Base-by-base conservation (phyloP, 2,329 filamentous ascomycete species). In the Paraphaeosphaeria minitans region DNA sequence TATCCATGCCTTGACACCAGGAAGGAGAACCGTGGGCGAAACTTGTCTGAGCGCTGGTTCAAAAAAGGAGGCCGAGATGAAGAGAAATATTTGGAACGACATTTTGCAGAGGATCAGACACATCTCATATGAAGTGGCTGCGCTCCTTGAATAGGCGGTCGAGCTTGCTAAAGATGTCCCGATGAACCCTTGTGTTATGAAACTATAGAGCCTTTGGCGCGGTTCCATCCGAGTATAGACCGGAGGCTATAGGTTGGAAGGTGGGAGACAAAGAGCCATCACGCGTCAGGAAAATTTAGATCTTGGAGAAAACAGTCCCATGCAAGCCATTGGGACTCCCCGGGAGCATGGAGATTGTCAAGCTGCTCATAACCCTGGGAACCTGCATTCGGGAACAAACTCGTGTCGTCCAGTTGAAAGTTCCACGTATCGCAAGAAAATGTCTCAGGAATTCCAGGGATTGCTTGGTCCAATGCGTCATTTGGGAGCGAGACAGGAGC, bases 71-170 rank as follows among this genome's bases (percentile, higher is more conserved):
- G 19, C 21, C 35, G 39, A 14, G 53, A 57, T 37, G 53, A 59
- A 41, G 19, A 43, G 21, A 59, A 57, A 16, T n/a, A 48, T 57
- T 19, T 59, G 60, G 60, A 55, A 60, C 35, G 56, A 54, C 35
- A 56, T 62, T 48, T 53, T 54, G 55, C 53, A 9, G 8, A 60
- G 55, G 27, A 53, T 57, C 1, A 31, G 24, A 13, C 19, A 29
- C 9, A 29, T 57, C 16, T 49, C 51, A 13, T 51, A 51, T 10
- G 58, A 49, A 16, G 31, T 57, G 21, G 50, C 33, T 14, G 43
- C 2, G 19, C 16, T 53, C n/a, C 10, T 46, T 27, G 22, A 3
- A 4, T 46, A 22, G 37, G 52, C 16, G 33, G 4, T 29, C 4
- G 19, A 21, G 8, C 16, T n/a, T 39, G 7, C 37, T n/a, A 4